Evolutionary conservation across 2,329 filamentous ascomycete species (phyloP).

Genomic region (Colletotrichum sp.): DNA sequence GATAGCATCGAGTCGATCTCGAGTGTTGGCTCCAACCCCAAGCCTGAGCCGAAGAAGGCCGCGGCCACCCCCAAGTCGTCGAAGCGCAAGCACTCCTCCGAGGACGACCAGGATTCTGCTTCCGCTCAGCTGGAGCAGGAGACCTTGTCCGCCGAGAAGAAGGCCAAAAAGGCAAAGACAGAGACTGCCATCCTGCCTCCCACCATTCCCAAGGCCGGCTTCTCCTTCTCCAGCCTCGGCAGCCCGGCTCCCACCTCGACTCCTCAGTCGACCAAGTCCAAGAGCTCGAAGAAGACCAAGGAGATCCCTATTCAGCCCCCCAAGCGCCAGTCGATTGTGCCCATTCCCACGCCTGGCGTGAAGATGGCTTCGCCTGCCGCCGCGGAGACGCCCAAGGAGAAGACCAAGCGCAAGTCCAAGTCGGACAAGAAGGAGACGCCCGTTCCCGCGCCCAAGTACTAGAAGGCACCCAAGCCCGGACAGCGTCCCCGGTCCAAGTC

Average conservation of each 20-base stretch:
- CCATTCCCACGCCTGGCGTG: neutral
- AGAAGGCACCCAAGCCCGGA: neutral
- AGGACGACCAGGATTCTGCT: conserved; percentile 40
- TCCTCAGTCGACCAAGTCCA: conserved; percentile 24
- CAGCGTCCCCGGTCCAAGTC: neutral
- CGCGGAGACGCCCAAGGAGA: conserved; percentile 23
- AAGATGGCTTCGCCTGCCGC: neutral
- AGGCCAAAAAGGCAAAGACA: conserved; percentile 41
- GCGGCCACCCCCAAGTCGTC: conserved; percentile 8
- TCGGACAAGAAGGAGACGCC: conserved; percentile 31
- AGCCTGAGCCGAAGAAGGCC: neutral
- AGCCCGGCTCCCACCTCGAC: conserved; percentile 24
- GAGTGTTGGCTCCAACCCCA: conserved; percentile 1
- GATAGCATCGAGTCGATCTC: conserved; percentile 20
- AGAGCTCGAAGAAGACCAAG: conserved; percentile 35
- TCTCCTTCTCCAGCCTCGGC: conserved; percentile 22
- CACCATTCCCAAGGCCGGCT: conserved; percentile 27
- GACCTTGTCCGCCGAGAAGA: conserved; percentile 37
- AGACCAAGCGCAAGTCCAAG: conserved; percentile 19
- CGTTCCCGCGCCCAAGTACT: conserved; percentile 8
- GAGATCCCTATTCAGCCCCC: conserved; percentile 30
- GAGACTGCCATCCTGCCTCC: conserved; percentile 38
- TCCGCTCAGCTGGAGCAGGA: conserved; percentile 39
- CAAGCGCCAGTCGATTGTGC: conserved; percentile 1
- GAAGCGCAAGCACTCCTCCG: conserved; percentile 24